Base-by-base conservation (phyloP, 192 early-diverging fungal genomes). In the Backusella mclennaniae region DNA sequence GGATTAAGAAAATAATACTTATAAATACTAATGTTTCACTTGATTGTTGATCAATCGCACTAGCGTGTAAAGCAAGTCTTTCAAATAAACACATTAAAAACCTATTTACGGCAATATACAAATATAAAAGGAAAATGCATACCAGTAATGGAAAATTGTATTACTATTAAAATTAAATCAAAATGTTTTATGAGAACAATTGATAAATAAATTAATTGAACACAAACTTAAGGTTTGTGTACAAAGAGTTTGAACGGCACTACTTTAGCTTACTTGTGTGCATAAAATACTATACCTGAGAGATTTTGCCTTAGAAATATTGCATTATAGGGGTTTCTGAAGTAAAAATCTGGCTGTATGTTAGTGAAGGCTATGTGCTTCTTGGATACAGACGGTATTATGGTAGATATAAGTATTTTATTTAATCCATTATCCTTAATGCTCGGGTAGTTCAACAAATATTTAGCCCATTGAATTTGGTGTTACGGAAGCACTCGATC, bases 141-240 rank as follows among this genome's bases (percentile, higher is more conserved):
- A 8, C 23, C 56, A 12, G 12, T 63, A 63, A 23, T 63, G 23
- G 56, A 12, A 26, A 0, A 12, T 12, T 63, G 56, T 63, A 63
- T 4, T 63, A 63, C 56, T 11, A 29, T 15, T 29, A 26, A 63
- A 14, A 29, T 4, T 29, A 14, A 59, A n/a, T 26, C 38, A 63
- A 11, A 9, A 29, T 26, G 3, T 14, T 63, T 63, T 63, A n/a
- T 29, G 56, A 29, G 46, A 49, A 49, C 46, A 49, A 49, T 49
- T 21, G 46, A 49, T n/a, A 49, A 39, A 39, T 63, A 63, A 63
- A 63, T 63, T 63, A 63, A 63, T 29, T 63, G 56, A 63, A 63
- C 56, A 12, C 56, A 63, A 63, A 14, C 23, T 49, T 63, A 63
- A 63, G 26, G 26, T 63, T 63, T 63, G 56, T 12, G 56, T 29